These are phyloP conservation scores for Barnettozyma pratensis DNA, from an alignment of 805 yeast species.

Conservation along the genomic window DNA sequence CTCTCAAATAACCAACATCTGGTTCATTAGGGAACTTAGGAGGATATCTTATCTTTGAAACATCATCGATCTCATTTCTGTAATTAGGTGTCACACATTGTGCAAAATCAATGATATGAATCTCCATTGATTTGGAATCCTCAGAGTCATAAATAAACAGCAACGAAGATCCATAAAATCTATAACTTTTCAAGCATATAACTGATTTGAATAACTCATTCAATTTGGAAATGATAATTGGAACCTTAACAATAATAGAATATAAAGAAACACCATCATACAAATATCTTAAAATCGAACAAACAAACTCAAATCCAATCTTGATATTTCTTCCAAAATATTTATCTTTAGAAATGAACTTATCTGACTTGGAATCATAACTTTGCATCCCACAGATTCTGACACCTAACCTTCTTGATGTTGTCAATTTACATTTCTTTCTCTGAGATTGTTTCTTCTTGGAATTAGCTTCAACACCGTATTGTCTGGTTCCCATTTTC, in stretches of 20 bases:
- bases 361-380: constrained; percentile 45
- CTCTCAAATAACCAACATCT: constrained; percentile 84
- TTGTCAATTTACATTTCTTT: constrained; percentile 74
- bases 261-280: constrained; percentile 63
- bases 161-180: constrained; percentile 89
- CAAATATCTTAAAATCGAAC: constrained; percentile 67
- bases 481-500: constrained; percentile 98
- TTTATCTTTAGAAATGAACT: constrained; percentile 73
- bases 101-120: constrained; percentile 93
- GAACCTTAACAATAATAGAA: constrained; percentile 64
- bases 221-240: constrained; percentile 55
- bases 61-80: background rate
- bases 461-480: constrained; percentile 84
- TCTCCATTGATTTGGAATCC: constrained; percentile 25
- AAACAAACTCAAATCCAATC: constrained; percentile 72
- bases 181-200: constrained; percentile 56
- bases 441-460: constrained; percentile 76
- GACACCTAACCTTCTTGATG: constrained; percentile 79
- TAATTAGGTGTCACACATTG: constrained; percentile 73
- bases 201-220: constrained; percentile 55
- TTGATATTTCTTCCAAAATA: constrained; percentile 81
- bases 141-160: constrained; percentile 60
- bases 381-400: constrained; percentile 94
- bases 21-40: constrained; percentile 60
- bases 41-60: constrained; percentile 45